Base-by-base conservation (phyloP, 2,329 filamentous ascomycete genomes). In the Ophiostoma populinum region DNA sequence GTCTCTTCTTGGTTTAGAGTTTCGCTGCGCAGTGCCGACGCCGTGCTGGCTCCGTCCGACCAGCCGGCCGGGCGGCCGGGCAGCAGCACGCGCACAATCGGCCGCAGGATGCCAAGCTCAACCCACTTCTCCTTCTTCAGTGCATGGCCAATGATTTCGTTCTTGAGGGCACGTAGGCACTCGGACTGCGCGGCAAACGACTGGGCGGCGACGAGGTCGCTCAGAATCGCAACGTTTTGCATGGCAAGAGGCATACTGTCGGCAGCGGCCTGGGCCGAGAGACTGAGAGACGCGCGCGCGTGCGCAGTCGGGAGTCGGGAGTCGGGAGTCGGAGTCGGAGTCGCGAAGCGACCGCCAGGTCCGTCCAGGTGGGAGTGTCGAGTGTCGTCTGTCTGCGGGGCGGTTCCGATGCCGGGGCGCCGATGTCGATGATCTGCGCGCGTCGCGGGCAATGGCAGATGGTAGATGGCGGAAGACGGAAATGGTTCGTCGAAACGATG, bases 121-220 rank as follows among this genome's bases (percentile, higher is more conserved):
- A 94, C 65, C 62, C 77, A 86, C 38, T 71, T 57, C 55, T 87
- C 78, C 56, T 98, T 98, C 53, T 77, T 76, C 53, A 87, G 75
- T 22, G 79, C 67, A 54, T 95, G 83, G 17, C 90, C 90, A 40
- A 93, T 74, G 32, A 92, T 68, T 43, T 90, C 80, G 54, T 93
- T 90, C 61, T 93, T 95, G 20, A 98, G 60, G 27, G 65, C 62
- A 44, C 75, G 72, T 29, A 94, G 63, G 33, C 75, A 69, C 18
- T 63, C 58, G 26, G 69, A 58, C 46, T 69, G 67, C 42, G 75
- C 67, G 16, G 55, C 44, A 31, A 57, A 51, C 24, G 57, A 61
- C 42, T 58, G 61, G 8, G 74, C 65, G 46, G 58, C 65, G 43
- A 62, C 62, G 37, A 79, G 59, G 50, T 72, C 65, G 37, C 63